Conservation (phyloP, 306 rosid species). For the Quercus bicolor region DNA sequence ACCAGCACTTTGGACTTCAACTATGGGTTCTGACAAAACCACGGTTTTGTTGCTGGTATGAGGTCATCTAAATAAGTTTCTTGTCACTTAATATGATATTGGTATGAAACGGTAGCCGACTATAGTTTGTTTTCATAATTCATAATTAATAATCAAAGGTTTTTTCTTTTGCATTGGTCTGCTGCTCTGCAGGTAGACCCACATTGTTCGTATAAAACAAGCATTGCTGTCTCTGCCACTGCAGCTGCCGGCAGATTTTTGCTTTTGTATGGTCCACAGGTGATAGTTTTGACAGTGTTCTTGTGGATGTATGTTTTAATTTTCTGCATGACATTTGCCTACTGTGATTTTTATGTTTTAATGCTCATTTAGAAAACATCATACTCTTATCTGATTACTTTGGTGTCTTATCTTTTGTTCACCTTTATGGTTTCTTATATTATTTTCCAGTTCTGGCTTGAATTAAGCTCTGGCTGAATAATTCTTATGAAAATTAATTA, state of each 20-base stretch:
- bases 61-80: slow-evolving; percentile 12
- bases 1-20: slow-evolving; percentile 77
- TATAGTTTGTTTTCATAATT: neutral
- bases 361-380: slow-evolving; percentile 5
- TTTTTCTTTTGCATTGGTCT: slow-evolving; percentile 29
- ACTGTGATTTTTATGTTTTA: neutral
- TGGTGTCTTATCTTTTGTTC: neutral
- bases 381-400: slow-evolving; percentile 4
- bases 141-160: slow-evolving; percentile 1
- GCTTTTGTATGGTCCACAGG: slow-evolving; percentile 75
- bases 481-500: neutral
- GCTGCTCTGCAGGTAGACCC: slow-evolving; percentile 77
- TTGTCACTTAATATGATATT: slow-evolving; percentile 19
- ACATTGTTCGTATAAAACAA: slow-evolving; percentile 83
- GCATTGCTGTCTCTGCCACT: slow-evolving; percentile 54
- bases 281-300: slow-evolving; percentile 31
- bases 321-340: slow-evolving; percentile 15
- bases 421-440: neutral
- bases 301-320: slow-evolving; percentile 6
- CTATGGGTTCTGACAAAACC: slow-evolving; percentile 62
- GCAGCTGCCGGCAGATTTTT: slow-evolving; percentile 83
- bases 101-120: neutral
- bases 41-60: slow-evolving; percentile 77
- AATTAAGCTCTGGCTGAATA: neutral
- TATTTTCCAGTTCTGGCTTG: neutral